A percentile compares a stretch with the other conserved stretches of the same genome.
phyloP scores from a whole-genome alignment of 2,329 filamentous ascomycete species.

The Cladobotryum mycophilum region DNA sequence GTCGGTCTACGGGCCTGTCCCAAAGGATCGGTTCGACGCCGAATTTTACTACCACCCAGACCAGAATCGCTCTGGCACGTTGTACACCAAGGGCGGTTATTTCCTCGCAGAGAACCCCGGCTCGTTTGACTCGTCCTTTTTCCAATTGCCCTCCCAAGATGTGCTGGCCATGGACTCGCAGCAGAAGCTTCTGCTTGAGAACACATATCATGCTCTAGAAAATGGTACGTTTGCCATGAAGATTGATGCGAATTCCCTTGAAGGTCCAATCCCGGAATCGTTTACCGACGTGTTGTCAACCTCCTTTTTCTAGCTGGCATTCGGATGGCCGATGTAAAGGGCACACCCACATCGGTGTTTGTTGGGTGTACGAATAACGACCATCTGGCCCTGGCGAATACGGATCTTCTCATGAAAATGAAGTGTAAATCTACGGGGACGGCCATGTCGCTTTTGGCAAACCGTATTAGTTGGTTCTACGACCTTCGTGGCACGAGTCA shows the following conservation, averaged over 20 bases:
- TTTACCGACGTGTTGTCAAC: no score
- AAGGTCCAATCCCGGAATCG: no score
- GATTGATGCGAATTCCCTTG: no score
- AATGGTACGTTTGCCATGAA: background rate
- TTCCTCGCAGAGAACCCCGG: background rate
- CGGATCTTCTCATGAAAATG: no score
- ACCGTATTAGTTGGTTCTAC: background rate
- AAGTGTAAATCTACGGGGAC: background rate
- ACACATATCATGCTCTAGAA: background rate
- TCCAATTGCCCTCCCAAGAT: background rate
- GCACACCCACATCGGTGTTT: no score
- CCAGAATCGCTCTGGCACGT: background rate
- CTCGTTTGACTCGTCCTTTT: background rate
- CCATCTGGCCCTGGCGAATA: no score
- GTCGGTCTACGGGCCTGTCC: conserved; percentile 1
- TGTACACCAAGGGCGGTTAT: background rate
- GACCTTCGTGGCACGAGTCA: conserved; percentile 5
- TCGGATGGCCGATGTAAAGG: no score
- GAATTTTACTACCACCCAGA: conserved; percentile 33
- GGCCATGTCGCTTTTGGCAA: background rate
- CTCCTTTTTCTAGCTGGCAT: no score
- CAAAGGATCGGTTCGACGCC: conserved; percentile 14
- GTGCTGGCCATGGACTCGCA: background rate
- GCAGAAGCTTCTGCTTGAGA: background rate
- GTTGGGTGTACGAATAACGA: no score